Percentiles rank a stretch among this genome's conserved stretches.
These are phyloP conservation scores for Moesziomyces globuligerus DNA, from an alignment of 1,284 basidiomycete species.

Conservation along the genomic window DNA sequence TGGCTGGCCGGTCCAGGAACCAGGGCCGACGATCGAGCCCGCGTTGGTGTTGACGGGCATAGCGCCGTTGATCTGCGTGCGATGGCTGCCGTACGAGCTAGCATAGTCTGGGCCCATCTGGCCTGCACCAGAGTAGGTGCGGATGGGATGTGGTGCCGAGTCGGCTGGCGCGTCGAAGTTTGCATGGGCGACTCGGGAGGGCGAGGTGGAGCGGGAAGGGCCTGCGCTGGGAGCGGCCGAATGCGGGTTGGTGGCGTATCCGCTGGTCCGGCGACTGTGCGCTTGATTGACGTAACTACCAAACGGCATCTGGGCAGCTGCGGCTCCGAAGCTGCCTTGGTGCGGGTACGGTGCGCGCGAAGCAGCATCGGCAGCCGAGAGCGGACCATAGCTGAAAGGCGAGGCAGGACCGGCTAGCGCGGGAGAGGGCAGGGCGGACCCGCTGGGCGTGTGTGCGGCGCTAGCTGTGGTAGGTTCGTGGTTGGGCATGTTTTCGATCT, in stretches of 20 bases:
- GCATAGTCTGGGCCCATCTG: constrained; percentile 18
- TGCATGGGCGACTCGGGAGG: constrained; percentile 21
- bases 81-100: constrained; percentile 24
- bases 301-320: constrained; percentile 20
- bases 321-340: constrained; percentile 29
- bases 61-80: constrained; percentile 17
- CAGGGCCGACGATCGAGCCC: constrained; percentile 7
- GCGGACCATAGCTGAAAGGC: constrained; percentile 14
- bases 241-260: constrained; percentile 37
- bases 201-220: constrained; percentile 42
- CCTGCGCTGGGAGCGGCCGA: constrained; percentile 46
- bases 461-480: constrained; percentile 11
- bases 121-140: constrained; percentile 10
- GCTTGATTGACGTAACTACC: constrained; percentile 8
- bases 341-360: constrained; percentile 15
- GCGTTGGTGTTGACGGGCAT: not conserved
- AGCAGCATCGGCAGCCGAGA: constrained; percentile 10
- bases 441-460: constrained; percentile 28
- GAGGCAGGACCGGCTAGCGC: constrained; percentile 24
- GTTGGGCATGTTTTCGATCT: constrained; percentile 17
- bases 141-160: constrained; percentile 11
- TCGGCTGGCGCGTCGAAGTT: constrained; percentile 4
- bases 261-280: constrained; percentile 36
- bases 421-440: constrained; percentile 37
- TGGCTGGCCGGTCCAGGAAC: constrained; percentile 22